Percentiles rank a stretch among this genome's conserved stretches.
Conservation (phyloP, 306 rosid genomes). For the Sphenostylis stenocarpa region DNA sequence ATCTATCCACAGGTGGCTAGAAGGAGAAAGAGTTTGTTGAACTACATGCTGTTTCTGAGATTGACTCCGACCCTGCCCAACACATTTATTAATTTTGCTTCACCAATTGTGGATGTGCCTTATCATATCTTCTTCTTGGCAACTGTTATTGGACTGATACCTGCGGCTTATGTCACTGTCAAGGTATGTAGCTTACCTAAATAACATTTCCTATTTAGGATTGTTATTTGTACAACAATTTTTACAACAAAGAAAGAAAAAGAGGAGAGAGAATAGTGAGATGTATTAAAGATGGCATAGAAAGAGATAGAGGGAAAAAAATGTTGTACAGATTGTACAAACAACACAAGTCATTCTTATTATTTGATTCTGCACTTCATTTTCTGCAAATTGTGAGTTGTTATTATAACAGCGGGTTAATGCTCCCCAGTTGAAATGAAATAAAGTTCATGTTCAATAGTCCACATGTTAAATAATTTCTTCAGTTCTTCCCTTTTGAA, state of each 20-base stretch:
- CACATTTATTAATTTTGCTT: constrained; percentile 91
- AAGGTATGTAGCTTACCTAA: constrained; percentile 51
- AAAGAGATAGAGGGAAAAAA: not conserved
- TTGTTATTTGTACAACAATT: not conserved
- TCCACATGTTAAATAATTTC: constrained; percentile 4
- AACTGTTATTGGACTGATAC: constrained; percentile 84
- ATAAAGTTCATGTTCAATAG: not conserved
- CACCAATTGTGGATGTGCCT: constrained; percentile 96
- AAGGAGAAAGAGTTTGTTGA: constrained; percentile 73
- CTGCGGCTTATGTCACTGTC: constrained; percentile 94
- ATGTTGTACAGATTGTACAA: not conserved
- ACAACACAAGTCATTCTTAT: not conserved
- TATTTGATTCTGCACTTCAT: not conserved
- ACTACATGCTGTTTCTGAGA: constrained; percentile 95
- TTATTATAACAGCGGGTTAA: not conserved
- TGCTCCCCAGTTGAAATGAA: not conserved
- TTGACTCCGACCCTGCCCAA: constrained; percentile 93
- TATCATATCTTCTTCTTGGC: constrained; percentile 80
- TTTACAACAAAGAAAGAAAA: not conserved
- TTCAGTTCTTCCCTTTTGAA: not conserved
- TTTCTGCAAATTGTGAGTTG: constrained; percentile 5
- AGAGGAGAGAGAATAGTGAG: not conserved
- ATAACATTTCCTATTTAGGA: not conserved
- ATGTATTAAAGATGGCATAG: not conserved
- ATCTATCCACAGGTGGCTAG: constrained; percentile 70